Evolutionary conservation across 352 stramenopile species (phyloP).

Genomic region (Pythium dissimile): DNA sequence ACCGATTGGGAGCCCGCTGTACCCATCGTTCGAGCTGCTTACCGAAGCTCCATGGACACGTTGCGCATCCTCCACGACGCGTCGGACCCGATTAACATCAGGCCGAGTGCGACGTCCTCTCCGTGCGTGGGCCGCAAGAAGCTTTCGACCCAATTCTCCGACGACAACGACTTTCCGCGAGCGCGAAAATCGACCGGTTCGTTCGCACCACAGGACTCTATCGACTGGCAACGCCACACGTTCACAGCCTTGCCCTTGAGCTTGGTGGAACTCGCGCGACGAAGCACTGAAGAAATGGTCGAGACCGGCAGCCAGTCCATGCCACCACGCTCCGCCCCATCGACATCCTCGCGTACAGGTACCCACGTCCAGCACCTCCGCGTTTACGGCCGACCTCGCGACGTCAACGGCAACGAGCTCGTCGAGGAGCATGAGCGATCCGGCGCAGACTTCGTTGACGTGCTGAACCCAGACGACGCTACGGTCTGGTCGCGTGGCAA

Average conservation of each 20-base stretch:
- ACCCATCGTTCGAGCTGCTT: slow-evolving; percentile 8
- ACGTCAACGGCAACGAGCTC: slow-evolving; percentile 15
- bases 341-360: slow-evolving; percentile 22
- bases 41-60: slow-evolving; percentile 21
- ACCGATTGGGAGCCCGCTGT: slow-evolving; percentile 6
- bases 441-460: slow-evolving; percentile 35
- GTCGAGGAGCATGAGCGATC: slow-evolving; percentile 20
- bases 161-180: slow-evolving; percentile 9
- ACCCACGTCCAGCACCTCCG: slow-evolving; percentile 51
- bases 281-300: slow-evolving; percentile 6
- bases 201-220: background rate
- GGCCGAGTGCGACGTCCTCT: slow-evolving; percentile 15
- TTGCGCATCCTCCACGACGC: slow-evolving; percentile 21
- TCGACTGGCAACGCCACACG: slow-evolving; percentile 20
- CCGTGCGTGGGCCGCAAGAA: slow-evolving; percentile 14
- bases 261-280: slow-evolving; percentile 15
- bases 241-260: slow-evolving; percentile 19
- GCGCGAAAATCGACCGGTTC: slow-evolving; percentile 10
- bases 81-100: slow-evolving; percentile 18
- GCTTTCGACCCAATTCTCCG: background rate
- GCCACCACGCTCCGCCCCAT: slow-evolving; percentile 16
- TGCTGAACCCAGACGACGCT: slow-evolving; percentile 33
- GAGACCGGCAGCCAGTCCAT: slow-evolving; percentile 15
- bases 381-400: slow-evolving; percentile 34
- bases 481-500: slow-evolving; percentile 76